Evolutionary conservation across 2,329 filamentous ascomycete species (phyloP), one percentile per base, ranked within the genome.

Genomic region (Aspergillus uvarum): DNA sequence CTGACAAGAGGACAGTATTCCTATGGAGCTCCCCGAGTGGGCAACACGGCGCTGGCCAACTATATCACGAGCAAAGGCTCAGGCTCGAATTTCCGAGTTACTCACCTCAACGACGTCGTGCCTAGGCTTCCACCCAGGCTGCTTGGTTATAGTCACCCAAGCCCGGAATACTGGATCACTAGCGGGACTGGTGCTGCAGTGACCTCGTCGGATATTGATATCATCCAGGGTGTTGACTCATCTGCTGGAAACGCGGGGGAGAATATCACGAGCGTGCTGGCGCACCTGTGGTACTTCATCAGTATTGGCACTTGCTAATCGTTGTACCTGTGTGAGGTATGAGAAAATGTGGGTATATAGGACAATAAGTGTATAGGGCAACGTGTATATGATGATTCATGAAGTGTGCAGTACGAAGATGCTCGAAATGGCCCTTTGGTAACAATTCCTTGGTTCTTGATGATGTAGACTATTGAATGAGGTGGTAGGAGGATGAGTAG

Each of bases 21-120:
- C 1, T 80, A 76, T 48, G 78, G 77, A n/a, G 71, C 70, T 19
- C 78, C 78, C 2, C 78, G 77, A 35, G 72, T 79, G 3, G 78
- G 77, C 6, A 79, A 78, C 47, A 47, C 64, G n/a, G 67, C 67
- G 2, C 64, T 79, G 47, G 76, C 76, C 11, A 64, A 67, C 14
- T 78, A 75, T 56, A 73, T 79, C 63, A 77, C 76, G 3, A 59
- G 57, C 3, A 76, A 78, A 58, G 70, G 68, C 24, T 54, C 52
- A 3, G 52, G 52, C 4, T 61, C 63, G 42, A 72, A 73, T 54
- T 78, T 70, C 62, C 74, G 77, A 21, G 67, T 74, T 51, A 79
- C 76, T 0, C 77, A 78, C 58, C 67, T 67, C 2, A 63, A 76
- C 26, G 77, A 79, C 51, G 65, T 74, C 11, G 74, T 79, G 2